These are phyloP conservation scores for Neofusicoccum kwambonambiense DNA, from an alignment of 2,329 filamentous ascomycete species.

Conservation along the genomic window DNA sequence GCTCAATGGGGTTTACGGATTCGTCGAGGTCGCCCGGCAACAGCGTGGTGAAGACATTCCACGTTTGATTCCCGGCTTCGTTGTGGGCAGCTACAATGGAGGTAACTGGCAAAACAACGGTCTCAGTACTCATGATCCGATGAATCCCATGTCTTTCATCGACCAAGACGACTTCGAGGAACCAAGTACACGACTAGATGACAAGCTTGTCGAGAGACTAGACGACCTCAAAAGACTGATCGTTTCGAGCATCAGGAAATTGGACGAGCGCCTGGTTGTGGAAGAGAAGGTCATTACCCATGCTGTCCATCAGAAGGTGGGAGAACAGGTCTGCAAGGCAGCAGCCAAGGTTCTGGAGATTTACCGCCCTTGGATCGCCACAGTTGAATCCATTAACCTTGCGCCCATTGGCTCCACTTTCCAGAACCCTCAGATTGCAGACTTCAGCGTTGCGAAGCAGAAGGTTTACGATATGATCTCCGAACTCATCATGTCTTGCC, in stretches of 20 bases:
- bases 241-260: constrained; percentile 77
- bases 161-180: constrained; percentile 88
- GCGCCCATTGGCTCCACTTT: constrained; percentile 73
- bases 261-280: constrained; percentile 79
- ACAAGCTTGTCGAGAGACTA: constrained; percentile 73
- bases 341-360: constrained; percentile 80
- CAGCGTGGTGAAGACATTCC: constrained; percentile 92
- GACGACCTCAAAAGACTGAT: constrained; percentile 85
- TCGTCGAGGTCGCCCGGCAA: constrained; percentile 90
- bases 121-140: constrained; percentile 63
- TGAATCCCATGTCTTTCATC: constrained; percentile 67
- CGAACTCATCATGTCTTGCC: constrained; percentile 82
- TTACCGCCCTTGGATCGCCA: constrained; percentile 85
- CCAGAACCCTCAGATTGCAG: constrained; percentile 79
- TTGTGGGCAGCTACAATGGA: constrained; percentile 77
- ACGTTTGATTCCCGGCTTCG: constrained; percentile 89
- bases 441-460: constrained; percentile 90
- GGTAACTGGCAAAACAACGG: constrained; percentile 82
- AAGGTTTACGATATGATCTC: constrained; percentile 90
- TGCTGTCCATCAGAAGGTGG: constrained; percentile 73
- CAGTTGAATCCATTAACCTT: constrained; percentile 89
- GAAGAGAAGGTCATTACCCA: constrained; percentile 80
- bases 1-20: constrained; percentile 88
- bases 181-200: constrained; percentile 72
- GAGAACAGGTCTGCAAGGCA: constrained; percentile 76